phyloP scores from a whole-genome alignment of 176 grass and related monocot species.

The Secale cereale region DNA sequence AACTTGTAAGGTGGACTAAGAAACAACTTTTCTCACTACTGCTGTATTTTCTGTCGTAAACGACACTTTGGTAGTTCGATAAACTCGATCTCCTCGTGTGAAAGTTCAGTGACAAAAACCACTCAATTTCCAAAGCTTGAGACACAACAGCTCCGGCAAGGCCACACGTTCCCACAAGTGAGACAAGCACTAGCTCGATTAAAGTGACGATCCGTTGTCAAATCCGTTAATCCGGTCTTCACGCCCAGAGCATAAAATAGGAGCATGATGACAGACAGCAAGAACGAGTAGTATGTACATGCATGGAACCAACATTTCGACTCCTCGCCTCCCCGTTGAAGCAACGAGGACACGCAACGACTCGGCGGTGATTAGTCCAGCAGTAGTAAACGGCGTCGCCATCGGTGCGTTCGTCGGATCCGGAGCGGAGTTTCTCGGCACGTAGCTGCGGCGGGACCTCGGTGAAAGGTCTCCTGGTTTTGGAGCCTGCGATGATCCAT shows the following conservation, averaged over 20 bases:
- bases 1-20: too few relatives aligned
- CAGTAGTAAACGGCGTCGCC: conserved; percentile 23
- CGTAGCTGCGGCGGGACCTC: neutral
- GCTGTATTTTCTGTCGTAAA: too few relatives aligned
- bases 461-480: neutral
- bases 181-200: neutral
- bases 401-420: neutral
- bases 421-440: neutral
- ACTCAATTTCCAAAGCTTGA: neutral
- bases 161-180: neutral
- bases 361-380: neutral
- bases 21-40: too few relatives aligned
- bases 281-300: too few relatives aligned
- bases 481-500: neutral
- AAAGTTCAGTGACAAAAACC: neutral
- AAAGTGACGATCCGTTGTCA: too few relatives aligned
- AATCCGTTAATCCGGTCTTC: neutral
- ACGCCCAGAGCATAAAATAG: neutral
- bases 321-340: neutral
- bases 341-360: neutral
- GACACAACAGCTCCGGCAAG: neutral
- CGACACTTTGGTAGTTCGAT: too few relatives aligned
- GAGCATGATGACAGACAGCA: too few relatives aligned
- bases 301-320: neutral
- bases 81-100: neutral